These are phyloP conservation scores for Sophora flavescens DNA, from an alignment of 306 rosid species.

Conservation along the genomic window DNA sequence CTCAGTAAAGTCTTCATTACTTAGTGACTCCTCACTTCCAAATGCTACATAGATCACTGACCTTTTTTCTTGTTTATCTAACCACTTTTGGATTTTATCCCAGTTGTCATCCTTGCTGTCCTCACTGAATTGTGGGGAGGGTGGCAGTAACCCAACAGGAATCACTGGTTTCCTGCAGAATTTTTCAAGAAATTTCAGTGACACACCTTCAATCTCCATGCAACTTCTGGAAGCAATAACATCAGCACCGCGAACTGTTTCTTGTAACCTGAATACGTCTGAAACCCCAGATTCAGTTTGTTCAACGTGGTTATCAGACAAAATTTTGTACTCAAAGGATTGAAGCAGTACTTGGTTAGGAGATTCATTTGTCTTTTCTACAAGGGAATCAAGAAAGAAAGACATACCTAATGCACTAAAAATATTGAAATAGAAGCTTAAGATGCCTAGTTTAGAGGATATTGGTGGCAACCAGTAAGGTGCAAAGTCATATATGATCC, in stretches of 20 bases:
- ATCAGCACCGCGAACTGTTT: slow-evolving; percentile 15
- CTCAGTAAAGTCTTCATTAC: slow-evolving; percentile 43
- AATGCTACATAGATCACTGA: slow-evolving; percentile 50
- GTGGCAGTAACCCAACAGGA: slow-evolving; percentile 51
- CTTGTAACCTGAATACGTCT: background rate
- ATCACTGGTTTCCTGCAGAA: slow-evolving; percentile 34
- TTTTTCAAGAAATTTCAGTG: slow-evolving; percentile 3
- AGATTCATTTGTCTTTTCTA: background rate
- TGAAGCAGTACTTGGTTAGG: slow-evolving; percentile 12
- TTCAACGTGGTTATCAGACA: background rate
- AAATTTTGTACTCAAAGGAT: slow-evolving; percentile 17
- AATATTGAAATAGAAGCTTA: background rate
- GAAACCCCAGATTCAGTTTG: slow-evolving; percentile 31
- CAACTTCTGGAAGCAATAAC: slow-evolving; percentile 41
- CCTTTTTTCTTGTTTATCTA: slow-evolving; percentile 33
- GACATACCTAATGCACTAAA: background rate
- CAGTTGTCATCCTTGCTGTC: slow-evolving; percentile 28
- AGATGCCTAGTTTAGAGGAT: slow-evolving; percentile 4
- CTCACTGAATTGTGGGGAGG: background rate
- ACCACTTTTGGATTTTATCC: slow-evolving; percentile 44
- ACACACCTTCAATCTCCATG: slow-evolving; percentile 45
- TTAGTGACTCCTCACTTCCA: slow-evolving; percentile 43
- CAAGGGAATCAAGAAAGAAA: too few relatives aligned
- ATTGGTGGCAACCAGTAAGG: slow-evolving; percentile 25
- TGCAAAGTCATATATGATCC: slow-evolving; percentile 25